Percentiles rank a stretch among this genome's conserved stretches.
Evolutionary conservation across 495 filamentous ascomycete species (phyloP).

Genomic region (Amniculicola lignicola): DNA sequence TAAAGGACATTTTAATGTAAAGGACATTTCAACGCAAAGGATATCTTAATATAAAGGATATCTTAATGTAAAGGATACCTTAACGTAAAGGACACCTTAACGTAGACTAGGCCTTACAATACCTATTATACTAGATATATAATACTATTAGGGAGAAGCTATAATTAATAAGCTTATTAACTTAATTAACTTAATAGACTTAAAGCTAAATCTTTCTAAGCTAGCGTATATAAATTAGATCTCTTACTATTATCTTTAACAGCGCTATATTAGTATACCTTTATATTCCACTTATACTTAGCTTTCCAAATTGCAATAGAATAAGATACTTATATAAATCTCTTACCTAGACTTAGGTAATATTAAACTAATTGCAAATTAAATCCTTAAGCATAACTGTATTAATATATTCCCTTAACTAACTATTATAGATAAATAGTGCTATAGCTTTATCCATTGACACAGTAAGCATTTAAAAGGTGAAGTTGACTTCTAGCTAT

Average conservation of each 20-base stretch:
- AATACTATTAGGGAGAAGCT: background rate
- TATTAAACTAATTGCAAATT: too few species aligned
- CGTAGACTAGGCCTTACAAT: background rate
- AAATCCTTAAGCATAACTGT: too few species aligned
- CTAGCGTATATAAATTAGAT: background rate
- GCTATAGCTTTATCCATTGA: too few species aligned
- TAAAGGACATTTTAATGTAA: background rate
- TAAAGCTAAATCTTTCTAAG: background rate
- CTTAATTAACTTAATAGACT: background rate
- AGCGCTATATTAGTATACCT: background rate
- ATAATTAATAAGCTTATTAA: background rate
- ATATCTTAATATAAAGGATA: background rate
- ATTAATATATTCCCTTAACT: too few species aligned
- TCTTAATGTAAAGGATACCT: background rate
- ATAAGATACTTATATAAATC: background rate
- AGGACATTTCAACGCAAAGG: background rate
- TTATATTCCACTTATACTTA: background rate
- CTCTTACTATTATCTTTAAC: background rate
- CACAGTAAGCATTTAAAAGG: background rate
- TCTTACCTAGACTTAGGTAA: too few species aligned
- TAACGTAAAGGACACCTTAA: background rate
- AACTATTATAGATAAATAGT: too few species aligned
- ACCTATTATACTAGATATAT: background rate
- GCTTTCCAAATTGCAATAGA: background rate
- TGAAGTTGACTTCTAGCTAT: background rate